These are phyloP conservation scores for Eucalyptus pauciflora DNA, from an alignment of 345 rosid genomes.

Conservation along the genomic window DNA sequence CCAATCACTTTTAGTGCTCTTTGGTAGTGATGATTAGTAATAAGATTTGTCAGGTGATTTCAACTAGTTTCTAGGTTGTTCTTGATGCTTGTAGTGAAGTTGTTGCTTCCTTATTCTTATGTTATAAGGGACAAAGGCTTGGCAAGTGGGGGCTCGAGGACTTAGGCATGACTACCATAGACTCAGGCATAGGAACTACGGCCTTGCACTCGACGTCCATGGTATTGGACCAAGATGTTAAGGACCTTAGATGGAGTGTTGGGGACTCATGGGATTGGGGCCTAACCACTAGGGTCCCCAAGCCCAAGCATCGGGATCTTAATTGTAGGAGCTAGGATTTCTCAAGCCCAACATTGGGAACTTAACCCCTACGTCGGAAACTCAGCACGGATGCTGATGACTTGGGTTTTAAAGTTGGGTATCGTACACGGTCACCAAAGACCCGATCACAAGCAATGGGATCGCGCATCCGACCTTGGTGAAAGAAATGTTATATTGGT, in stretches of 20 bases:
- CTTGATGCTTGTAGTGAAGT: not conserved
- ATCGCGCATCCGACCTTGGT: accelerated
- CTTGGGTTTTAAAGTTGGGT: not conserved
- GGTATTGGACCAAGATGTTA: not conserved
- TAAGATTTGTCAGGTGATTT: not conserved
- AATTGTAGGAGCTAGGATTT: not conserved
- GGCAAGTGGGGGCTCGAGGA: too few species aligned
- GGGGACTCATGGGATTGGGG: not conserved
- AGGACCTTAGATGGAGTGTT: not conserved
- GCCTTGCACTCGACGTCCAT: too few species aligned
- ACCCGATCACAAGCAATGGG: not conserved
- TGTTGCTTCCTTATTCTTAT: not conserved
- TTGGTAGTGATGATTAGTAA: not conserved
- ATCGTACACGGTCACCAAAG: accelerated
- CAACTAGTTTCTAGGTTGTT: not conserved
- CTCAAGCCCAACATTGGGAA: not conserved
- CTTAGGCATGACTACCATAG: too few species aligned
- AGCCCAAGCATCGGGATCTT: not conserved
- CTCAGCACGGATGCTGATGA: accelerated
- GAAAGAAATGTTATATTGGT: too few species aligned
- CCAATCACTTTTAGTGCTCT: not conserved
- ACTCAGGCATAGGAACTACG: too few species aligned
- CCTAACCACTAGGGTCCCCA: not conserved
- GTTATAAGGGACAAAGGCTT: too few species aligned
- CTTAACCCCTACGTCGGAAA: accelerated